These are phyloP conservation scores for Salix caprea DNA, from an alignment of 345 rosid genomes.

Conservation along the genomic window DNA sequence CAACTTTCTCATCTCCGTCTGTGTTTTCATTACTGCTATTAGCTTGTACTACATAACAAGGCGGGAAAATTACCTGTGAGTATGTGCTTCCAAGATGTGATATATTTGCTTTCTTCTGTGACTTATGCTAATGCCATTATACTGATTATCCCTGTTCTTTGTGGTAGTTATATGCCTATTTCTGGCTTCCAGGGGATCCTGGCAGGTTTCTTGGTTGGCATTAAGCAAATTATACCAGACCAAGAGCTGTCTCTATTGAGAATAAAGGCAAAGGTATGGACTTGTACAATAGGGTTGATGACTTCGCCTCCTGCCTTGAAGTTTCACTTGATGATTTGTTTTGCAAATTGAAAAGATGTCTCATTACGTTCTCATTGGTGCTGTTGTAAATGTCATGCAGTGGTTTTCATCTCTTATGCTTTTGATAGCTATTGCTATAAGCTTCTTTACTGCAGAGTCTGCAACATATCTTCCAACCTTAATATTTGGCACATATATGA, in stretches of 20 bases:
- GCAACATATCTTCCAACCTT: conserved; percentile 81
- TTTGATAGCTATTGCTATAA: conserved; percentile 54
- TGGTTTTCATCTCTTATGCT: conserved; percentile 87
- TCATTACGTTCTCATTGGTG: conserved; percentile 12
- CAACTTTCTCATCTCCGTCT: conserved; percentile 73
- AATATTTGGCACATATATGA: conserved; percentile 81
- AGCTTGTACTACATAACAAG: conserved; percentile 74
- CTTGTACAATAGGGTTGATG: background rate
- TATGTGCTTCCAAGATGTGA: conserved; percentile 8
- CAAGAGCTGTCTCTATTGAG: conserved; percentile 70
- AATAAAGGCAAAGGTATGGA: conserved; percentile 79
- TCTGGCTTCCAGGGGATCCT: conserved; percentile 94
- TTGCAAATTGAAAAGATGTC: conserved; percentile 12
- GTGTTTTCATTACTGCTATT: conserved; percentile 80
- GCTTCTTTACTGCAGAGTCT: conserved; percentile 73
- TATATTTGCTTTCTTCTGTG: conserved; percentile 2
- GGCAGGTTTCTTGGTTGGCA: conserved; percentile 83
- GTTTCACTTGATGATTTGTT: background rate
- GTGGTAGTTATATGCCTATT: conserved; percentile 82
- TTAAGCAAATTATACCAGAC: conserved; percentile 93
- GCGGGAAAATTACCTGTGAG: conserved; percentile 88
- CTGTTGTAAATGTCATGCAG: conserved; percentile 43
- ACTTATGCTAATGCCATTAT: background rate
- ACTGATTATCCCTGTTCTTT: conserved; percentile 23
- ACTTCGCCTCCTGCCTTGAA: conserved; percentile 1